Evolutionary conservation across 139 green algal genomes (phyloP).

Genomic region (Mesostigma viride): DNA sequence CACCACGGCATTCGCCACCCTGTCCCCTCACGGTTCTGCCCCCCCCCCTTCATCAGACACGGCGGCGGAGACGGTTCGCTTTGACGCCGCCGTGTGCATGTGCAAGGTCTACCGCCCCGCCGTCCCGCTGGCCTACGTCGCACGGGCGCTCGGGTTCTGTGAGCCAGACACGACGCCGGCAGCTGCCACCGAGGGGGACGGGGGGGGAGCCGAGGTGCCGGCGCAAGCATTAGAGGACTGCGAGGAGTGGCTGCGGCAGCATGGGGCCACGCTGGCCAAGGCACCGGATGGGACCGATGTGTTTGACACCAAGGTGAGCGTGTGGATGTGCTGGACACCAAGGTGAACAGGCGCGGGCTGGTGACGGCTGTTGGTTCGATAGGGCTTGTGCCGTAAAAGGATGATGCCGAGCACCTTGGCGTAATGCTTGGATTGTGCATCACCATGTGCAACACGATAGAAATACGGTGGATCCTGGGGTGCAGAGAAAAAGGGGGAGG

Average conservation of each 20-base stretch:
- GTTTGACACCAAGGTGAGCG: constrained; percentile 22
- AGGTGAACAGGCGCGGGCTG: neutral
- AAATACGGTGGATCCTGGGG: too few species aligned
- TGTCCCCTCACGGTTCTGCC: too few species aligned
- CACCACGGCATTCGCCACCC: too few species aligned
- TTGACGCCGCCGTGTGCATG: constrained; percentile 27
- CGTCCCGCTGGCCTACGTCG: constrained; percentile 18
- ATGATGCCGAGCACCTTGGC: neutral
- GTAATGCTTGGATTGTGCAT: too few species aligned
- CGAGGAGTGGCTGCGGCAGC: constrained; percentile 23
- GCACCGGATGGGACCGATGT: neutral
- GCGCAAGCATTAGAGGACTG: constrained; percentile 22
- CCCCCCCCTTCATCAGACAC: constrained; percentile 13
- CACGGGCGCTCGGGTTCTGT: constrained; percentile 14
- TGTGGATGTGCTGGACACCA: neutral
- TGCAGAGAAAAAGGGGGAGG: too few species aligned
- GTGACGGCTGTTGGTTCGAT: neutral
- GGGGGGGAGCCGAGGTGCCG: too few species aligned
- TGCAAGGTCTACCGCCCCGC: constrained; percentile 16
- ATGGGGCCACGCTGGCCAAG: constrained; percentile 7
- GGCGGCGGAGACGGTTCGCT: constrained; percentile 19
- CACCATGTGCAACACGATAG: too few species aligned
- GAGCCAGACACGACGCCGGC: neutral
- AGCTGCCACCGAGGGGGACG: neutral
- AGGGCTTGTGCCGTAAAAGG: neutral